Evolutionary conservation across 129 eudicot species (phyloP).

Genomic region (Chrysanthemum makinoi): DNA sequence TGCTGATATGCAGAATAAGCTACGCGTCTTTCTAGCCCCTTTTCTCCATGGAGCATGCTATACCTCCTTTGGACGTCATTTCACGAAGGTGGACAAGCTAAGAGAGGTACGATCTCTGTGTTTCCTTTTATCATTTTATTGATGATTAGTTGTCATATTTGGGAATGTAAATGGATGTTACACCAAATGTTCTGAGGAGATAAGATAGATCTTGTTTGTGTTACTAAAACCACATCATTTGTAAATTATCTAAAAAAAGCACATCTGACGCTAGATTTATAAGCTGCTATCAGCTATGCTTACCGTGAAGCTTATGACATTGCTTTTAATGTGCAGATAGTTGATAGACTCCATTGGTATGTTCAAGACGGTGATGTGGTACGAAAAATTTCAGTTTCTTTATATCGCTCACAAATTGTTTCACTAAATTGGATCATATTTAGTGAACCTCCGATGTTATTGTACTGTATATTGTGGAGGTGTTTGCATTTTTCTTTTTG

Average conservation of each 20-base stretch:
- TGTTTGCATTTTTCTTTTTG: not conserved
- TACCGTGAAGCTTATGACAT: slow-evolving; percentile 18
- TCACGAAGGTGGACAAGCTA: slow-evolving; percentile 54
- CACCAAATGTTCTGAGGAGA: slow-evolving; percentile 8
- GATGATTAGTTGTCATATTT: not conserved
- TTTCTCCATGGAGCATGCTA: slow-evolving; percentile 44
- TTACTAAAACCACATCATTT: no score
- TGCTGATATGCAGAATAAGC: slow-evolving; percentile 39
- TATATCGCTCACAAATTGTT: not conserved
- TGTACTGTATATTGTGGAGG: no score
- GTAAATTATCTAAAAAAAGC: not conserved
- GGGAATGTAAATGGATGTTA: slow-evolving; percentile 3
- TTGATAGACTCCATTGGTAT: slow-evolving; percentile 56
- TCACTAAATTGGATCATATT: slow-evolving; percentile 1
- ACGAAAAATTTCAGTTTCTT: slow-evolving; percentile 4
- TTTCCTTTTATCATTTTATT: slow-evolving; percentile 1
- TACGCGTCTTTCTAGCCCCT: slow-evolving; percentile 41
- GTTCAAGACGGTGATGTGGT: slow-evolving; percentile 65
- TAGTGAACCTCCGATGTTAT: no score
- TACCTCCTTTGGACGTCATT: slow-evolving; percentile 57
- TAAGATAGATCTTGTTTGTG: not conserved
- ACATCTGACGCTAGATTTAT: not conserved
- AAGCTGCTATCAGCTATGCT: not conserved
- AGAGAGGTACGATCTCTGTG: slow-evolving; percentile 36
- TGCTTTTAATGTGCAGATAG: slow-evolving; percentile 46